phyloP scores from a whole-genome alignment of 1,139 yeast genomes.

The Candida sanyaensis region DNA sequence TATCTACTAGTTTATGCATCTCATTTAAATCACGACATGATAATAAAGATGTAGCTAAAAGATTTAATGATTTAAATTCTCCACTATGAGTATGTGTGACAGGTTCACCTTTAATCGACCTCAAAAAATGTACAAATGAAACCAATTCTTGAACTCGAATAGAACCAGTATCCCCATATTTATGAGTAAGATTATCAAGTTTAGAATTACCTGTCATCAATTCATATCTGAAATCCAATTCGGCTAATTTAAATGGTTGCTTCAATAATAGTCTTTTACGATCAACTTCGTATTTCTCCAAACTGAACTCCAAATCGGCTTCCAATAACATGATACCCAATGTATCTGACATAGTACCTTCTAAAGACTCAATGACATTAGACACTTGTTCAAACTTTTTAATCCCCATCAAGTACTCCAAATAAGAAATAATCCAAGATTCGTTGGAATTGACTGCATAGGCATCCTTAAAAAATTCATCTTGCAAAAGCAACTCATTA shows the following conservation, averaged over 20 bases:
- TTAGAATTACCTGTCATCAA: conserved; percentile 16
- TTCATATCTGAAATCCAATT: conserved; percentile 26
- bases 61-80: conserved; percentile 12
- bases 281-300: conserved; percentile 8
- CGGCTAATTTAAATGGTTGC: conserved; percentile 14
- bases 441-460: conserved; percentile 12
- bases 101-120: conserved; percentile 14
- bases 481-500: conserved; percentile 7
- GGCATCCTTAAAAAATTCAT: conserved; percentile 10
- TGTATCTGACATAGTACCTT: conserved; percentile 1
- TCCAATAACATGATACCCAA: conserved; percentile 9
- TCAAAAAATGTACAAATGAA: conserved; percentile 24
- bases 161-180: conserved; percentile 13
- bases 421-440: conserved; percentile 22
- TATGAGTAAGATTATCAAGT: conserved; percentile 14
- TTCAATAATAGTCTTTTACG: conserved; percentile 13
- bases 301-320: conserved; percentile 14
- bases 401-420: conserved; percentile 18
- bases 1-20: conserved; percentile 19
- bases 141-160: conserved; percentile 19
- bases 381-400: conserved; percentile 12
- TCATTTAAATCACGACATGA: conserved; percentile 12
- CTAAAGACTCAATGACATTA: conserved; percentile 12
- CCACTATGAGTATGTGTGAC: not conserved
- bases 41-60: conserved; percentile 10